Conservation (phyloP, 208 protist genomes). For the Leishmania amazonensis region DNA sequence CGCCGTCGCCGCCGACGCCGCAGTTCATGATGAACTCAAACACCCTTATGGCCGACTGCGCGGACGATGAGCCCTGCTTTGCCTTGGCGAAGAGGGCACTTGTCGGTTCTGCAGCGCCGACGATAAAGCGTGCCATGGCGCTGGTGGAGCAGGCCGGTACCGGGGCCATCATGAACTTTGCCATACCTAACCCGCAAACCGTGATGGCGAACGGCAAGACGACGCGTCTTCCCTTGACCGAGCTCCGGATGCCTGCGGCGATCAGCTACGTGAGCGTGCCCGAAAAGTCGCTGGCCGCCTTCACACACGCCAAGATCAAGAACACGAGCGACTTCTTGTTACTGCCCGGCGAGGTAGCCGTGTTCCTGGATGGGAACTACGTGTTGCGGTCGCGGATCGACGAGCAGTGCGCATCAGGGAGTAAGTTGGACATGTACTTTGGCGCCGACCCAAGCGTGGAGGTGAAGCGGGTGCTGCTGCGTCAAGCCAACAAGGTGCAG, state of each 20-base stretch:
- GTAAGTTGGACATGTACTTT: conserved; percentile 23
- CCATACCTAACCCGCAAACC: conserved; percentile 25
- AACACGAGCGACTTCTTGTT: conserved; percentile 30
- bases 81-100: too few relatives aligned
- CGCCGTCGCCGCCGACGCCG: neutral
- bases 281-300: conserved; percentile 22
- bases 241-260: conserved; percentile 21
- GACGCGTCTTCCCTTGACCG: conserved; percentile 27
- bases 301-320: conserved; percentile 24
- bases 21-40: neutral
- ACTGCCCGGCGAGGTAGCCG: conserved; percentile 21
- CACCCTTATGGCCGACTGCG: neutral
- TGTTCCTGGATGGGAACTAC: conserved; percentile 35
- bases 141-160: conserved; percentile 21
- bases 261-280: conserved; percentile 32
- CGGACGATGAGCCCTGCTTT: neutral
- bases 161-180: conserved; percentile 27
- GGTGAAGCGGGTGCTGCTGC: conserved; percentile 31
- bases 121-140: conserved; percentile 10
- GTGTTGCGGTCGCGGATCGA: conserved; percentile 21
- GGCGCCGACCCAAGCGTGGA: conserved; percentile 31
- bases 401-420: conserved; percentile 20
- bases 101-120: neutral
- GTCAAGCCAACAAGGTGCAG: conserved; percentile 28
- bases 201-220: conserved; percentile 29